Evolutionary conservation across 2,329 filamentous ascomycete genomes (phyloP).

Genomic region (Penicillium sp.): DNA sequence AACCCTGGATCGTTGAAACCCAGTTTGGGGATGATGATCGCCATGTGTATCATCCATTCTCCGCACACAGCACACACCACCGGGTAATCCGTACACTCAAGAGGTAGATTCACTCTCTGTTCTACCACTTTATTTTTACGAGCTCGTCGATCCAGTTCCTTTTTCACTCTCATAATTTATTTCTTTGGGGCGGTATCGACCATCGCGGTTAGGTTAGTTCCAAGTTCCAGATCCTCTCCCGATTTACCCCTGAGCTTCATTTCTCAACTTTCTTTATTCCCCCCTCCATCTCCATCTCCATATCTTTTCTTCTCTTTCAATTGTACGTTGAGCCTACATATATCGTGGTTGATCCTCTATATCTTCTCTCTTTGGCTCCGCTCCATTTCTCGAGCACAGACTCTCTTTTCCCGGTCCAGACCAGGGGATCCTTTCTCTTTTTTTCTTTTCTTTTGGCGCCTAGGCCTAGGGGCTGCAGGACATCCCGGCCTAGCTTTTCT

Average conservation of each 20-base stretch:
- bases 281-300: not conserved
- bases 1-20: constrained; percentile 11
- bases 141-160: constrained; percentile 6
- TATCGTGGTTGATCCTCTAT: constrained; percentile 1
- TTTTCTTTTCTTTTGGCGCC: constrained; percentile 5
- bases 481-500: constrained; percentile 15
- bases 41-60: constrained; percentile 20
- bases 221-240: constrained; percentile 1
- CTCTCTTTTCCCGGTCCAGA: constrained; percentile 5
- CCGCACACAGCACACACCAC: constrained; percentile 1
- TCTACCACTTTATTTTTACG: not conserved
- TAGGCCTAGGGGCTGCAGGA: constrained; percentile 24
- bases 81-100: not conserved
- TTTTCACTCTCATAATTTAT: constrained; percentile 4
- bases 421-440: constrained; percentile 12
- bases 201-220: not conserved
- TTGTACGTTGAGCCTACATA: not conserved
- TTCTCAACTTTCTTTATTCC: constrained; percentile 6
- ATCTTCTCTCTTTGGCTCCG: not conserved
- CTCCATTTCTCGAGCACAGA: constrained; percentile 16
- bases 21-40: constrained; percentile 20
- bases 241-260: constrained; percentile 2
- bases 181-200: constrained; percentile 5
- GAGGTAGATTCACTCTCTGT: not conserved
- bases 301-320: constrained; percentile 1